Base-by-base conservation (phyloP, 805 yeast species). In the Candida takata region DNA sequence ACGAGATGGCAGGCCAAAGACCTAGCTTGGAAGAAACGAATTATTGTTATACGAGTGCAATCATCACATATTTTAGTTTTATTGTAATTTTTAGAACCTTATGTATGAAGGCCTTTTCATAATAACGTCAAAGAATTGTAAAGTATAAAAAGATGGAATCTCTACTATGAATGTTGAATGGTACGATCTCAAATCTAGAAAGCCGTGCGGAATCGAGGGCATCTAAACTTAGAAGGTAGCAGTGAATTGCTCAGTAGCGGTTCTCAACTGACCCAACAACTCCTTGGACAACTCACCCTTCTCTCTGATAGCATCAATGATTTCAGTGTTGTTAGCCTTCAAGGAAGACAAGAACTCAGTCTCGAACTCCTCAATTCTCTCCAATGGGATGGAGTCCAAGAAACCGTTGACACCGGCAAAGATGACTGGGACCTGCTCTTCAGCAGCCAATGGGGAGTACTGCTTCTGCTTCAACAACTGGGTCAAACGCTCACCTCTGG, bases 361-460 rank as follows among this genome's bases (percentile, higher is more conserved):
- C 81, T 92, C 99, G 64, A 84, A 92, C 65, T 83, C 84, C 65
- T 72, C 86, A 60, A 92, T 78, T 70, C 85, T 83, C 64, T 80
- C 78, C 54, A 90, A 70, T 54, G 92, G 84, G 57, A 92, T 62
- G 55, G 69, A 61, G 68, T 92, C 99, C 64, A 92, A 81, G 88
- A 62, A 87, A 79, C 99, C 99, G 81, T 90, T 88, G 62, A 94
- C 98, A 90, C 99, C 99, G 51, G 97, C 98, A 79, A 68, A 92
- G 65, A 92, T 87, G 65, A 87, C 74, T 65, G 98, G 98, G 49
- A 94, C 98, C 77, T 87, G 96, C 74, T 90, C 96, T 74, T 92
- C 97, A 61, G 97, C 95, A 65, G 95, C 82, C 64, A 90, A 73
- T 67, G 99, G 99, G 59, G 82, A 60, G 79, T 79, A 86, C 79